A percentile compares a stretch with the other conserved stretches of the same genome.
Evolutionary conservation across 805 yeast genomes (phyloP).

Genomic region (Ascoidea tarda): DNA sequence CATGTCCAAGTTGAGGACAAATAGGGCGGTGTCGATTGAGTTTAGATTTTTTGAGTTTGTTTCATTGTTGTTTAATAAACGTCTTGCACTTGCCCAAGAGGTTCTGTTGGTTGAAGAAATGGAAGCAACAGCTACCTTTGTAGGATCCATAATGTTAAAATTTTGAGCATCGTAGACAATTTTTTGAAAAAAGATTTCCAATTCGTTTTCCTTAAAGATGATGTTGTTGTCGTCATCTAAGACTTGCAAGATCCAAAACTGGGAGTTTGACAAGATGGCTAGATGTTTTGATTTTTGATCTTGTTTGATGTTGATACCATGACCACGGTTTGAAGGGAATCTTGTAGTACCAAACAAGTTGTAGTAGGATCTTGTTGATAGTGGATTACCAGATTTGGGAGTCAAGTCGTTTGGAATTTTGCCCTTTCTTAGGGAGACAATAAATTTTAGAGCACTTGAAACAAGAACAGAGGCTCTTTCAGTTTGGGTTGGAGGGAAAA

Average conservation of each 20-base stretch:
- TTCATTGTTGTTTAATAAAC: constrained; percentile 19
- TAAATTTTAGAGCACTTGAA: constrained; percentile 52
- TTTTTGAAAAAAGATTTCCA: constrained; percentile 48
- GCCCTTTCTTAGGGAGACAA: constrained; percentile 33
- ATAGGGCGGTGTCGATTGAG: constrained; percentile 65
- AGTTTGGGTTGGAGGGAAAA: constrained; percentile 45
- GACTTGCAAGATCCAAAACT: constrained; percentile 80
- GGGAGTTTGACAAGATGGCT: constrained; percentile 65
- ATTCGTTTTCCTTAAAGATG: constrained; percentile 50
- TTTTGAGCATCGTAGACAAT: constrained; percentile 48
- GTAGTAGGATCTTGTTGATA: constrained; percentile 56
- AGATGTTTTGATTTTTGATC: constrained; percentile 56
- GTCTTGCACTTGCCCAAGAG: constrained; percentile 68
- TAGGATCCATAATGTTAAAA: not conserved
- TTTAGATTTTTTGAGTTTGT: constrained; percentile 42
- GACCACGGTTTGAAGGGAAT: constrained; percentile 21
- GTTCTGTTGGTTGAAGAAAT: constrained; percentile 78
- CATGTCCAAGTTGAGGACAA: constrained; percentile 71
- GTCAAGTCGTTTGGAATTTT: constrained; percentile 26
- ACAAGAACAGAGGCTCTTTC: constrained; percentile 56
- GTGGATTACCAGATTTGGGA: constrained; percentile 32
- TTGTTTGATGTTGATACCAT: constrained; percentile 58
- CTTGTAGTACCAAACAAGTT: constrained; percentile 62
- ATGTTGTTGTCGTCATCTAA: constrained; percentile 54
- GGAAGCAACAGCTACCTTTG: constrained; percentile 55